These are phyloP conservation scores for Aspergillus pseudotamarii DNA, from an alignment of 2,329 filamentous ascomycete genomes.

Conservation along the genomic window DNA sequence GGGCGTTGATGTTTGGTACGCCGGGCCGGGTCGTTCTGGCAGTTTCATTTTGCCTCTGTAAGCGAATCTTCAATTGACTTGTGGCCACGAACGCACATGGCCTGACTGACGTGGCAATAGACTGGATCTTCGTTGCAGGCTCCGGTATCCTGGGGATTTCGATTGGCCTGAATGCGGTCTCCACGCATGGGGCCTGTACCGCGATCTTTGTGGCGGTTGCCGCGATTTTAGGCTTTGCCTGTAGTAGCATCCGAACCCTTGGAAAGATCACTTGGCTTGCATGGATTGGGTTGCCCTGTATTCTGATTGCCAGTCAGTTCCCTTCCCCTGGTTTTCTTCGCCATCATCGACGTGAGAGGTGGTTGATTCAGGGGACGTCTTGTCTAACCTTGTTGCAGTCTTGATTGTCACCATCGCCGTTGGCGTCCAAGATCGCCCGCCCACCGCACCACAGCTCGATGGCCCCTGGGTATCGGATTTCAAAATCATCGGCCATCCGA, in stretches of 20 bases:
- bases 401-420: slow-evolving; percentile 31
- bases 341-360: neutral
- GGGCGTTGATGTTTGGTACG: slow-evolving; percentile 56
- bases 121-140: slow-evolving; percentile 42
- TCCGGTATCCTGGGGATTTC: slow-evolving; percentile 47
- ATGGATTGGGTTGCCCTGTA: slow-evolving; percentile 31
- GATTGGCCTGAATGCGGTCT: slow-evolving; percentile 44
- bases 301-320: slow-evolving; percentile 16
- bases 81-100: slow-evolving; percentile 1
- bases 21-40: slow-evolving; percentile 41
- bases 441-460: slow-evolving; percentile 27
- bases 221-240: slow-evolving; percentile 20
- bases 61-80: neutral
- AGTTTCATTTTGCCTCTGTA: slow-evolving; percentile 30
- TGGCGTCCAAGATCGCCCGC: slow-evolving; percentile 38
- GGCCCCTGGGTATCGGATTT: slow-evolving; percentile 32
- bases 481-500: slow-evolving; percentile 22
- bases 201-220: slow-evolving; percentile 26
- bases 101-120: slow-evolving; percentile 8
- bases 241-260: slow-evolving; percentile 38
- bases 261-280: slow-evolving; percentile 36
- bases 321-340: neutral
- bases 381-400: slow-evolving; percentile 16
- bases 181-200: slow-evolving; percentile 35
- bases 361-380: neutral